Evolutionary conservation across 352 stramenopile species (phyloP), one percentile per base, ranked within the genome.

Genomic region (Bremia lactucae): DNA sequence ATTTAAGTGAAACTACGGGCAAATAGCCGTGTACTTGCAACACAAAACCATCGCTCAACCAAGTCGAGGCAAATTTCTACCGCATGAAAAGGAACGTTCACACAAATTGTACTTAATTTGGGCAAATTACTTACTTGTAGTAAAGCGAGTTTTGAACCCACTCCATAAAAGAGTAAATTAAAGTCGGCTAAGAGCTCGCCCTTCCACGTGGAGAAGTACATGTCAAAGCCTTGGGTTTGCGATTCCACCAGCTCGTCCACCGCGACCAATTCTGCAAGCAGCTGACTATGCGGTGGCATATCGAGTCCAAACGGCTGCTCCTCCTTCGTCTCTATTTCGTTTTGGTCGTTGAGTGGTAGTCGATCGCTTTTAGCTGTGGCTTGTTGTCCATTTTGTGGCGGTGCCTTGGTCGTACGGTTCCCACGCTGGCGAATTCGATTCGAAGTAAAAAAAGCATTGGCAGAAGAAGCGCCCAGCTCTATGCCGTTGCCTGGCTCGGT

Each of bases 11-110:
- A 19, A 79, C 67, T 16, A 55, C 49, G 7, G 67, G 62, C 13
- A 83, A 42, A 50, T 83, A 83, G 18, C 70, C 70, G 46, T 83
- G 65, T 5, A 83, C 34, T 15, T 79, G 62, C 29, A 83, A 36
- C 13, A 79, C 67, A 28, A 69, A 34, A 0, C 53, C 45, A 44
- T 78, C 60, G 1, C 16, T 53, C 13, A 71, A 42, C 23, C 39
- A 49, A 6, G 28, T 36, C 0, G 42, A 39, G 4, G 62, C 67
- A 43, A 83, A 83, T 8, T 69, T 46, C 70, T 82, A 40, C 6
- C n/a, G n/a, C n/a, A n/a, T n/a, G n/a, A n/a, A n/a, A n/a, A n/a
- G n/a, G n/a, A n/a, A n/a, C n/a, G n/a, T n/a, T n/a, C n/a, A n/a
- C n/a, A n/a, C n/a, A n/a, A n/a, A n/a, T n/a, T n/a, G n/a, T n/a